Evolutionary conservation across 345 rosid species (phyloP), one percentile per base, ranked within the genome.

Genomic region (Populus alba): DNA sequence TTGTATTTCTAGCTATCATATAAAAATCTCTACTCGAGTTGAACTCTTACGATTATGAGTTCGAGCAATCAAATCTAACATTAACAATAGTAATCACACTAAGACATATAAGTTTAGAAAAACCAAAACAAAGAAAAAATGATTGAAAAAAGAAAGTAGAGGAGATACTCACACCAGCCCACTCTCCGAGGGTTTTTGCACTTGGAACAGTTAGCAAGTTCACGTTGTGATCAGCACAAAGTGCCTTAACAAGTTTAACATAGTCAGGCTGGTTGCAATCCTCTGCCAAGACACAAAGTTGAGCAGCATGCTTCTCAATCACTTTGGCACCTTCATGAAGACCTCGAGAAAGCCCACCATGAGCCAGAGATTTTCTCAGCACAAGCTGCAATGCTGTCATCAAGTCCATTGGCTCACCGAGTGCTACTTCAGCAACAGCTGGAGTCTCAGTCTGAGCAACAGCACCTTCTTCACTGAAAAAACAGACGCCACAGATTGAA

Each of bases 251-350:
- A 55, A 92, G 85, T 80, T 94, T 92, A 61, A 91, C 82, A 68
- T 94, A 94, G 72, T 92, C 95, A 75, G 97, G 92, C 74, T 92
- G 97, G 83, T 92, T 83, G 70, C 98, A 94, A 81, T 92, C 97
- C 82, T 94, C 97, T 15, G 98, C 97, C 87, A 94, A 76, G 3
- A 94, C 89, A 77, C 91, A 87, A 1, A 94, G 93, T 88, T 86
- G 91, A 22, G 91, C 94, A 10, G 80, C 85, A 59, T 90, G 91
- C 89, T 92, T 92, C 83, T 94, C 98, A 39, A 94, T 86, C 61
- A 88, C 90, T 82, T 94, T 94, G 12, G 97, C 92, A 10, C 91
- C 81, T 77, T 92, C 96, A 57, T 90, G 94, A 38, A 94, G 92
- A 23, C 98, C 98, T 27, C 91, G 88, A 1, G 85, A 79, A 63